phyloP scores from a whole-genome alignment of 176 grass and related monocot species.

The Aegilops tauschii region DNA sequence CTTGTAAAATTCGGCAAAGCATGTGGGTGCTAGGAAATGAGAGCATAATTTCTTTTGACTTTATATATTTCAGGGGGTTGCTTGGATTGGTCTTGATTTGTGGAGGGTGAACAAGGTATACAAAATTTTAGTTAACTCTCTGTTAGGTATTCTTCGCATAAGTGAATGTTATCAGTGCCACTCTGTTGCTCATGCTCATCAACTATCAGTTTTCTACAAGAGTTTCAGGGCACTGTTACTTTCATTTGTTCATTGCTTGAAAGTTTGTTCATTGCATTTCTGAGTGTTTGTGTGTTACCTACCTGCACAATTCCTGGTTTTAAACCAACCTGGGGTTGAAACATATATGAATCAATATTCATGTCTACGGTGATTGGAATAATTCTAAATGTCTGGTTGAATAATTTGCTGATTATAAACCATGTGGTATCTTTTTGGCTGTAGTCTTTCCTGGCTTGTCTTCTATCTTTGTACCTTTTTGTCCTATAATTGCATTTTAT shows the following conservation, averaged over 20 bases:
- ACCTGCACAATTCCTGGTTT: not conserved
- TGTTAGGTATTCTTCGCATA: conserved; percentile 27
- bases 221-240: not conserved
- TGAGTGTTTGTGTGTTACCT: not conserved
- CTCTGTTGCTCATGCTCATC: not conserved
- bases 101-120: conserved; percentile 65
- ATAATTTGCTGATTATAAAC: not conserved
- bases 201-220: not conserved
- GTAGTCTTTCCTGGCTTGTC: not conserved
- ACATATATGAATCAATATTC: not conserved
- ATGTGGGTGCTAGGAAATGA: not conserved
- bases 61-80: conserved; percentile 61
- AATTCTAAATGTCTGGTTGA: not conserved
- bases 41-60: conserved; percentile 13
- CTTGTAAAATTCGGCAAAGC: not conserved
- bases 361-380: not conserved
- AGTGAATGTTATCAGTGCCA: conserved; percentile 11
- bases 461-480: not conserved
- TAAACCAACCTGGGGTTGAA: not conserved
- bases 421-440: not conserved
- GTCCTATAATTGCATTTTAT: not conserved
- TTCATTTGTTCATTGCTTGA: not conserved
- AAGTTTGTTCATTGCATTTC: conserved; percentile 23
- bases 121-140: not conserved
- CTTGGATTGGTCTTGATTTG: conserved; percentile 65